Percentiles rank a stretch among this genome's conserved stretches.
phyloP scores from a whole-genome alignment of 352 stramenopile genomes.

The Peronospora tabacina region DNA sequence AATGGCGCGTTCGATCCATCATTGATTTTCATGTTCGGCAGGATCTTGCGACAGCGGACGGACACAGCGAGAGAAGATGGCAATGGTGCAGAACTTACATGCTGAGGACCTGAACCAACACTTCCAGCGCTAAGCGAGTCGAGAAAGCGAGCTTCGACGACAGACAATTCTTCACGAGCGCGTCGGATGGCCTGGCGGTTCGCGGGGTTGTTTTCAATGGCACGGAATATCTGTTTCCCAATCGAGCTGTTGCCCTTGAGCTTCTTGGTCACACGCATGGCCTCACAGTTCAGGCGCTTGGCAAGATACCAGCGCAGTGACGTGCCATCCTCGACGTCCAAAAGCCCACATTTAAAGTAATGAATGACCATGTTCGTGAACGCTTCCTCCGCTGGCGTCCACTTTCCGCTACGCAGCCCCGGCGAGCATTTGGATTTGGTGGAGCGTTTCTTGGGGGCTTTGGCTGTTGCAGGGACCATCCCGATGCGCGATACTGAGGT shows the following conservation, averaged over 20 bases:
- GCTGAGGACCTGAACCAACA: conserved; percentile 13
- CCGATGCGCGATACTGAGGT: conserved; percentile 17
- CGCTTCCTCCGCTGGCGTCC: conserved; percentile 72
- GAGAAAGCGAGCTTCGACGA: conserved; percentile 63
- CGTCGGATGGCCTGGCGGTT: conserved; percentile 48
- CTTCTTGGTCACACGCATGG: conserved; percentile 87
- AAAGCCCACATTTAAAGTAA: conserved; percentile 74
- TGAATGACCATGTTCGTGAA: conserved; percentile 84
- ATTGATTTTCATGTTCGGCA: conserved; percentile 22
- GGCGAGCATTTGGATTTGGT: conserved; percentile 84
- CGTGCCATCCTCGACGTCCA: conserved; percentile 77
- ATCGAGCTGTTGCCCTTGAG: conserved; percentile 85
- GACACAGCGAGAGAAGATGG: conserved; percentile 26
- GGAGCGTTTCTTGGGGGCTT: conserved; percentile 55
- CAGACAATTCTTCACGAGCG: conserved; percentile 45
- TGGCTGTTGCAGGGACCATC: not conserved
- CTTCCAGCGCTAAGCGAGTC: conserved; percentile 48
- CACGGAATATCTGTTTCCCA: conserved; percentile 83
- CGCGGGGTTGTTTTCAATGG: conserved; percentile 54
- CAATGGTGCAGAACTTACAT: conserved; percentile 6
- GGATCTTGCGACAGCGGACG: conserved; percentile 29
- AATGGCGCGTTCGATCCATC: conserved; percentile 6
- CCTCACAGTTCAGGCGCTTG: conserved; percentile 80
- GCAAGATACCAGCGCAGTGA: conserved; percentile 80
- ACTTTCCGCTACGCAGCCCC: conserved; percentile 77